Evolutionary conservation across 2,329 filamentous ascomycete genomes (phyloP).

Genomic region (Penicillium sp.): DNA sequence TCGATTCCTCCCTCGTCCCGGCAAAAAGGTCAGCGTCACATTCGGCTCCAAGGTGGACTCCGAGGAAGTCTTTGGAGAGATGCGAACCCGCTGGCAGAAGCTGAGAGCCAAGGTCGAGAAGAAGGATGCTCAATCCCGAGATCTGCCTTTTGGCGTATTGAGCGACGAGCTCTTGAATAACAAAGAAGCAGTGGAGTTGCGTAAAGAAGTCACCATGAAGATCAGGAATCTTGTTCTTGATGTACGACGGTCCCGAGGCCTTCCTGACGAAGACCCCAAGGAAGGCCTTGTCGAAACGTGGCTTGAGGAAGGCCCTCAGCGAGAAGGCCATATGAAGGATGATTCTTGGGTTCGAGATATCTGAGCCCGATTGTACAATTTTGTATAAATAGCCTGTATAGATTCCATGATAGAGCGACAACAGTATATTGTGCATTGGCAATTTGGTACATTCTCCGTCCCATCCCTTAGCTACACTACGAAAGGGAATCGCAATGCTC

Average conservation of each 20-base stretch:
- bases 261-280: slow-evolving; percentile 78
- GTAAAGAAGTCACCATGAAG: slow-evolving; percentile 77
- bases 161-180: slow-evolving; percentile 68
- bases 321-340: slow-evolving; percentile 63
- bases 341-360: slow-evolving; percentile 63
- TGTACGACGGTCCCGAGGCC: slow-evolving; percentile 71
- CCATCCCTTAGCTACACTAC: neutral
- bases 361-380: slow-evolving; percentile 36
- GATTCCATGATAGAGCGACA: slow-evolving; percentile 14
- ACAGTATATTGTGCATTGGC: neutral
- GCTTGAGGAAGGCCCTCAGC: slow-evolving; percentile 59
- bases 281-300: slow-evolving; percentile 81
- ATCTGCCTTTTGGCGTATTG: slow-evolving; percentile 58
- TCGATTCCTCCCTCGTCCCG: slow-evolving; percentile 77
- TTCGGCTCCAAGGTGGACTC: slow-evolving; percentile 73
- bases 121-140: slow-evolving; percentile 41
- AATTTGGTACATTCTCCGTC: neutral
- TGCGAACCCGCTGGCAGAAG: slow-evolving; percentile 73
- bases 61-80: slow-evolving; percentile 74
- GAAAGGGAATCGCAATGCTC: no score
- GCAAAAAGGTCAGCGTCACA: slow-evolving; percentile 59
- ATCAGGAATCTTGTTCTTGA: slow-evolving; percentile 81
- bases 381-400: slow-evolving; percentile 26
- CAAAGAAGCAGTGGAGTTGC: slow-evolving; percentile 73
- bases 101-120: slow-evolving; percentile 61